Conservation (phyloP, 371 early-diverging fungal genomes). For the Saksenaea oblongispora region DNA sequence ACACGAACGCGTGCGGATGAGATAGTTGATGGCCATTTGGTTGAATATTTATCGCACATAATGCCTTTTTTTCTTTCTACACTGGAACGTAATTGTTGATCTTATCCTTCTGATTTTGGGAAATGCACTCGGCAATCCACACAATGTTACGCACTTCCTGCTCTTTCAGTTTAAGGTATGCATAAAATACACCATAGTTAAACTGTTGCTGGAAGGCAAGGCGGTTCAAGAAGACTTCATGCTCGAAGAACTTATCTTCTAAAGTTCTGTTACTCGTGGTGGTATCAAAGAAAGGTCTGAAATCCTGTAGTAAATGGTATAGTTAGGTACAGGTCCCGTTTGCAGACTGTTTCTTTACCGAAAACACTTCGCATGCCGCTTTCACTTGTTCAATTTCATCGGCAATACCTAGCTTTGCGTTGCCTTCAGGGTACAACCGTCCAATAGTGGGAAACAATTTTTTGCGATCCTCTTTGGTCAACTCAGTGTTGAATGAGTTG, state of each 20-base stretch:
- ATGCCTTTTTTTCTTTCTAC: neutral
- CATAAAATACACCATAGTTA: slow-evolving; percentile 96
- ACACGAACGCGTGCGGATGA: no score
- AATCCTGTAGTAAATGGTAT: slow-evolving; percentile 56
- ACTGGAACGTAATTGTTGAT: slow-evolving; percentile 93
- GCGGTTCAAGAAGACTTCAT: slow-evolving; percentile 93
- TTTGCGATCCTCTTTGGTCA: slow-evolving; percentile 93
- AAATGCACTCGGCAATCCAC: slow-evolving; percentile 99
- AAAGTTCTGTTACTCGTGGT: slow-evolving; percentile 61
- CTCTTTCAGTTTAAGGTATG: slow-evolving; percentile 97
- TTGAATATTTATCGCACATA: slow-evolving; percentile 33
- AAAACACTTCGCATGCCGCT: slow-evolving; percentile 76
- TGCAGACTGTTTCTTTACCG: slow-evolving; percentile 53
- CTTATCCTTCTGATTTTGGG: slow-evolving; percentile 94
- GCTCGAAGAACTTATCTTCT: slow-evolving; percentile 95
- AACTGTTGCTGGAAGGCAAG: slow-evolving; percentile 95
- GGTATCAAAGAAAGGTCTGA: slow-evolving; percentile 70
- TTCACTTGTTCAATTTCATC: slow-evolving; percentile 97
- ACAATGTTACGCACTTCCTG: slow-evolving; percentile 99
- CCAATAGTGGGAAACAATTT: slow-evolving; percentile 93
- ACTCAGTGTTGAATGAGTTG: slow-evolving; percentile 96
- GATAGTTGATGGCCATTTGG: no score
- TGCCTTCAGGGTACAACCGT: slow-evolving; percentile 90
- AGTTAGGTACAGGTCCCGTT: no score
- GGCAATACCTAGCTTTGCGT: slow-evolving; percentile 77